Evolutionary conservation across 83 land plant species (phyloP).

Genomic region (Thuja plicata): DNA sequence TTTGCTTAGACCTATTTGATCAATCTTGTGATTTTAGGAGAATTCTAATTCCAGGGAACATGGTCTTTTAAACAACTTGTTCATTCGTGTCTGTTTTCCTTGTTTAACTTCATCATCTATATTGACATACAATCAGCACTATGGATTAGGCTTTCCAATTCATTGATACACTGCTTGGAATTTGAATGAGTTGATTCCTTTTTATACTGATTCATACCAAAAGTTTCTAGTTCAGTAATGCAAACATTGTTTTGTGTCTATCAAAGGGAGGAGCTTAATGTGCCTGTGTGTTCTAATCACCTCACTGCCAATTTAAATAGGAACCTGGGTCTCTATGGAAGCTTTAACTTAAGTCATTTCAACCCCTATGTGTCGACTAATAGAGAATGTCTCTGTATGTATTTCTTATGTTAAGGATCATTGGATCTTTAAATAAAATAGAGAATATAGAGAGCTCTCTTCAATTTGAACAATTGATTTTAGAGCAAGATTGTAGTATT

Average conservation of each 20-base stretch:
- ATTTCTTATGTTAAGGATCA: no score
- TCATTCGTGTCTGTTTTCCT: neutral
- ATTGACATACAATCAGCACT: neutral
- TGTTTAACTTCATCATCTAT: neutral
- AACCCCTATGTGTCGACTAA: no score
- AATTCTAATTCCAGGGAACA: neutral
- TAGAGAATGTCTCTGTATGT: no score
- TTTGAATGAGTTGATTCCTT: neutral
- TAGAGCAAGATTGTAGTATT: no score
- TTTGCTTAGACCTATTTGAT: neutral
- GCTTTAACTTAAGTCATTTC: no score
- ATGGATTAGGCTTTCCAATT: neutral
- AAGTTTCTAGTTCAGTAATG: neutral
- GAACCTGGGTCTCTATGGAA: no score
- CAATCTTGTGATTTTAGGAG: neutral
- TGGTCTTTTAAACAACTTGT: neutral
- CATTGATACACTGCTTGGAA: neutral
- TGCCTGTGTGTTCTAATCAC: no score
- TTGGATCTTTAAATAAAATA: no score
- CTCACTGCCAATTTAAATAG: no score
- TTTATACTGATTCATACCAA: neutral
- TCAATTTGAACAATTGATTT: no score
- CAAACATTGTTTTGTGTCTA: neutral
- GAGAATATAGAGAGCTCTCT: no score
- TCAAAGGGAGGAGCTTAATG: neutral